Evolutionary conservation across 164 flowering plant genomes (phyloP).

Genomic region (Stephania japonica): DNA sequence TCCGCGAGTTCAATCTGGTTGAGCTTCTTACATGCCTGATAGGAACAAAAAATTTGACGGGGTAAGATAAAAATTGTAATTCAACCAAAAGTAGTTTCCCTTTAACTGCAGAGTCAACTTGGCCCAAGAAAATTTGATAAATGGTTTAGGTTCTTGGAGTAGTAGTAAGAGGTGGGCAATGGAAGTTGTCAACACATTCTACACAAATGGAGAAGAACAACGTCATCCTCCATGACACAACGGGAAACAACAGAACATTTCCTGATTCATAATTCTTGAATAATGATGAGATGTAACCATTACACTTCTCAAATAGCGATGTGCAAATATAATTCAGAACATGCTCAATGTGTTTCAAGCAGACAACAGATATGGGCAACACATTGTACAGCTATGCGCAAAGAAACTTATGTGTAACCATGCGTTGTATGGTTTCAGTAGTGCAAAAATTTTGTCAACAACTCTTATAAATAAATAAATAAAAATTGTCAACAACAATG

Average conservation of each 20-base stretch:
- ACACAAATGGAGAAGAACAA: too few relatives aligned
- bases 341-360: background rate
- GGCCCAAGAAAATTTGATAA: background rate
- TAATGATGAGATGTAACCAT: background rate
- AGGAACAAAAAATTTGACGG: background rate
- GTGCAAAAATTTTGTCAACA: too few relatives aligned
- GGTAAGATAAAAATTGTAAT: background rate
- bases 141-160: too few relatives aligned
- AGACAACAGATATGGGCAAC: background rate
- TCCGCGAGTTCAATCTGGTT: constrained; percentile 74
- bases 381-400: background rate
- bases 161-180: too few relatives aligned
- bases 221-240: too few relatives aligned
- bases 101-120: background rate
- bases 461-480: too few relatives aligned
- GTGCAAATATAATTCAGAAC: background rate
- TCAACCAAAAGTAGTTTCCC: background rate
- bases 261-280: background rate
- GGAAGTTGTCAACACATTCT: too few relatives aligned
- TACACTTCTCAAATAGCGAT: background rate
- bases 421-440: too few relatives aligned
- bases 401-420: background rate
- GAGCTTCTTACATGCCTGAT: constrained; percentile 90
- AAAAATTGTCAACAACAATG: too few relatives aligned
- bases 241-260: background rate